phyloP scores from a whole-genome alignment of 805 yeast species.

The Spathaspora girioi region DNA sequence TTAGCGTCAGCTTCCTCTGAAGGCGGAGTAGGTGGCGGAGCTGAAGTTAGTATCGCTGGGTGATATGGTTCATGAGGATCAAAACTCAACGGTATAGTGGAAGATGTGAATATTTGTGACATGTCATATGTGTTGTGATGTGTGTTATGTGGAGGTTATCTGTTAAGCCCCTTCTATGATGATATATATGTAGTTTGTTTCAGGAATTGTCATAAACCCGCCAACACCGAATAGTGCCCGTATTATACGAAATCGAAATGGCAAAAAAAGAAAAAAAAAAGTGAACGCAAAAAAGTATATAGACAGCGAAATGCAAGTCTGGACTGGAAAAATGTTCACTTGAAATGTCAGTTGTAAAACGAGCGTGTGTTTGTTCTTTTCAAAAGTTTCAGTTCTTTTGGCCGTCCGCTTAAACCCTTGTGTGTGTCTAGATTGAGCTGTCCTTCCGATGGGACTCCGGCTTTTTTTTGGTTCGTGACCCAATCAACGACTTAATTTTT shows the following conservation, averaged over 20 bases:
- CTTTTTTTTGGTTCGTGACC: neutral
- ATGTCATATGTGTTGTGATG: constrained; percentile 15
- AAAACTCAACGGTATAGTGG: constrained; percentile 34
- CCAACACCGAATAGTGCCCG: neutral
- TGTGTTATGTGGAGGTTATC: neutral
- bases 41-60: constrained; percentile 6
- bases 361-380: neutral
- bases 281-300: neutral
- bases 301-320: neutral
- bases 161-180: neutral
- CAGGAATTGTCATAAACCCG: neutral
- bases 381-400: too few relatives aligned
- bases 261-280: neutral
- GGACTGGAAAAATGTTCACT: neutral
- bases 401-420: too few relatives aligned
- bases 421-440: neutral
- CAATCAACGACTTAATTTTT: neutral
- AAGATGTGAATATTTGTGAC: constrained; percentile 25
- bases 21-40: constrained; percentile 1
- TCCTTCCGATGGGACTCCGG: neutral
- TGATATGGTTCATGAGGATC: constrained; percentile 19
- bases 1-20: constrained; percentile 2
- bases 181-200: neutral
- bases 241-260: neutral
- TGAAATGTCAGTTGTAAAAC: neutral